Evolutionary conservation across 2,329 filamentous ascomycete species (phyloP).

Genomic region (Exophiala aquamarina): DNA sequence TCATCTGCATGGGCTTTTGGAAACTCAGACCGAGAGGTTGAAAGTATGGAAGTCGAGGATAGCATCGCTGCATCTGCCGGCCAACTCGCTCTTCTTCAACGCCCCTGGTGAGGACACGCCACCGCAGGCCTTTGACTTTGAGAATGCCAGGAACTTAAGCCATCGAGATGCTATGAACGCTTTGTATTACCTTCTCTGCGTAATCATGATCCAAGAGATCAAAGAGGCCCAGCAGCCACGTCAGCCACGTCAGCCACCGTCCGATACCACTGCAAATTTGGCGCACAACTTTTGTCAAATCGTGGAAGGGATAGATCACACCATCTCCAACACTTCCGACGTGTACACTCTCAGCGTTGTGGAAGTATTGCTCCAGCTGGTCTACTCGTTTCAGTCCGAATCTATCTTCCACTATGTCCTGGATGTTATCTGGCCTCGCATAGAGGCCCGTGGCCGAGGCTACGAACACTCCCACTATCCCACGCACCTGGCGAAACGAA

Average conservation of each 20-base stretch:
- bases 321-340: slow-evolving; percentile 4
- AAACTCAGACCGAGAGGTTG: slow-evolving; percentile 21
- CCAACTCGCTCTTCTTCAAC: not conserved
- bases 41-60: slow-evolving; percentile 22
- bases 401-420: slow-evolving; percentile 9
- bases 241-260: not conserved
- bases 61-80: not conserved
- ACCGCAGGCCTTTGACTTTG: not conserved
- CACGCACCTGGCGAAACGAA: slow-evolving; percentile 27
- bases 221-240: not conserved
- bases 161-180: slow-evolving; percentile 12
- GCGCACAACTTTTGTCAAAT: too few species aligned
- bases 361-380: slow-evolving; percentile 10
- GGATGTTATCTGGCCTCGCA: slow-evolving; percentile 24
- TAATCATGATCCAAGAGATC: slow-evolving; percentile 4
- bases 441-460: slow-evolving; percentile 21
- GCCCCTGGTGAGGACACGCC: not conserved
- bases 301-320: slow-evolving; percentile 2
- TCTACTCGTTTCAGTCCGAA: not conserved
- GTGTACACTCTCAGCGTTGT: slow-evolving; percentile 12
- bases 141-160: too few species aligned
- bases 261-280: not conserved
- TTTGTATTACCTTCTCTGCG: slow-evolving; percentile 15
- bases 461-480: slow-evolving; percentile 30
- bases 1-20: slow-evolving; percentile 20